Conservation (phyloP, 805 yeast genomes). For the Nakazawaea ambrosiae region DNA sequence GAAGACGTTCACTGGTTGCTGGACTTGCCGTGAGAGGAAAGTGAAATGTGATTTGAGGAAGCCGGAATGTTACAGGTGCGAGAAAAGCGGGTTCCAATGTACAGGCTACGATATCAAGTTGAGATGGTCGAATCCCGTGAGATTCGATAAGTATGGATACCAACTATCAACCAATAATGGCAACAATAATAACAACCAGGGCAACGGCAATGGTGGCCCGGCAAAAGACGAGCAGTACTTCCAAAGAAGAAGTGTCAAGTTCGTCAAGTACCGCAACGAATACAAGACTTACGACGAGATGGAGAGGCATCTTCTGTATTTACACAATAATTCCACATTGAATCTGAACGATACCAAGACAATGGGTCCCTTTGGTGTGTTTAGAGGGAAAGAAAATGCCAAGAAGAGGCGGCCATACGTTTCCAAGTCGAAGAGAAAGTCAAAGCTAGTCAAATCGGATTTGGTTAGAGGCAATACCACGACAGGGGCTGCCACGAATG, state of each 20-base stretch:
- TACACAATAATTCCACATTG: conserved; percentile 41
- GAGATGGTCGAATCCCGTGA: conserved; percentile 63
- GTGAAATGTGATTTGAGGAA: conserved; percentile 70
- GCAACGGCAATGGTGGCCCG: conserved; percentile 12
- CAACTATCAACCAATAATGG: conserved; percentile 22
- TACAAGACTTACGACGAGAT: conserved; percentile 77
- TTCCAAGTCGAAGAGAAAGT: conserved; percentile 16
- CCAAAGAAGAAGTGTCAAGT: conserved; percentile 65
- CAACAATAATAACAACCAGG: too few species aligned
- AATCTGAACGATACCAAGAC: conserved; percentile 40
- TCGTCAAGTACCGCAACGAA: conserved; percentile 56
- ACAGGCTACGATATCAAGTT: conserved; percentile 81
- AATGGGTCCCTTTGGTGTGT: conserved; percentile 81
- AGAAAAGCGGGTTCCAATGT: conserved; percentile 58
- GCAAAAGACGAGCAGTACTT: conserved; percentile 42
- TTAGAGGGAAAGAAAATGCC: conserved; percentile 35
- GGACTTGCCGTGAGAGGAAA: conserved; percentile 77
- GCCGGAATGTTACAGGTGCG: conserved; percentile 71
- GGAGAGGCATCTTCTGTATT: conserved; percentile 57
- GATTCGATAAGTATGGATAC: conserved; percentile 39
- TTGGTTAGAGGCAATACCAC: neutral
- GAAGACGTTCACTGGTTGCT: conserved; percentile 83
- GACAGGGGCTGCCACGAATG: neutral
- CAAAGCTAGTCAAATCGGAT: conserved; percentile 6
- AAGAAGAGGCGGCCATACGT: conserved; percentile 10